phyloP scores from a whole-genome alignment of 2,329 filamentous ascomycete genomes.

The Teratosphaeria zuluensis region DNA sequence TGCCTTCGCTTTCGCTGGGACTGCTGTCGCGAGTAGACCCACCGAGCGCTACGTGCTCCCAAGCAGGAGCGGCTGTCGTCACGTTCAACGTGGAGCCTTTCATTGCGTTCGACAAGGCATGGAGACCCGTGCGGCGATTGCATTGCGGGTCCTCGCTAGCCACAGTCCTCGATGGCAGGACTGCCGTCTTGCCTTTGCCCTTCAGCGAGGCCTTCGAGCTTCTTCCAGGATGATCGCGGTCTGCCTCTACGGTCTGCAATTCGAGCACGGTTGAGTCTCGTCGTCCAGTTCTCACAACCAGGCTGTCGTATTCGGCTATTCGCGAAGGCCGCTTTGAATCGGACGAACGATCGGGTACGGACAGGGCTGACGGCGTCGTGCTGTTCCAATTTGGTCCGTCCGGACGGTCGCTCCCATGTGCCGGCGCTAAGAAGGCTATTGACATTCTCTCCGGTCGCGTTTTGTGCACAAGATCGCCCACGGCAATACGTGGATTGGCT shows the following conservation, averaged over 20 bases:
- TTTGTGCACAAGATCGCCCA: background rate
- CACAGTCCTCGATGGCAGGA: background rate
- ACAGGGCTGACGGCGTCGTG: background rate
- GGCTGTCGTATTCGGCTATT: background rate
- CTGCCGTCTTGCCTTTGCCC: background rate
- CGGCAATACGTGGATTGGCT: background rate
- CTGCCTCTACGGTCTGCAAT: background rate
- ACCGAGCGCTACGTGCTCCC: background rate
- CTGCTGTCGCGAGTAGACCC: background rate
- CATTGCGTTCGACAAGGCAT: background rate
- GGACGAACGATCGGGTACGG: background rate
- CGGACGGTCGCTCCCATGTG: background rate
- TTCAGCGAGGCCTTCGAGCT: background rate
- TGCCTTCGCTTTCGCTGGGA: background rate
- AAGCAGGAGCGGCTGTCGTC: background rate
- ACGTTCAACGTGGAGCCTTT: background rate
- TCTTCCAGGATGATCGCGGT: background rate
- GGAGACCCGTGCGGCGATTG: too few species aligned
- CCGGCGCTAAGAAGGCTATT: background rate
- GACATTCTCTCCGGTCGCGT: conserved; percentile 1
- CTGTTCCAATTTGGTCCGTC: background rate
- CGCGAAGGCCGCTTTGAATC: background rate
- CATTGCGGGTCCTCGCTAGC: background rate
- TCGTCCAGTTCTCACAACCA: background rate
- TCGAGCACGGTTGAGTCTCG: background rate